Evolutionary conservation across 2,329 filamentous ascomycete genomes (phyloP).

Genomic region (Cercospora canescens): DNA sequence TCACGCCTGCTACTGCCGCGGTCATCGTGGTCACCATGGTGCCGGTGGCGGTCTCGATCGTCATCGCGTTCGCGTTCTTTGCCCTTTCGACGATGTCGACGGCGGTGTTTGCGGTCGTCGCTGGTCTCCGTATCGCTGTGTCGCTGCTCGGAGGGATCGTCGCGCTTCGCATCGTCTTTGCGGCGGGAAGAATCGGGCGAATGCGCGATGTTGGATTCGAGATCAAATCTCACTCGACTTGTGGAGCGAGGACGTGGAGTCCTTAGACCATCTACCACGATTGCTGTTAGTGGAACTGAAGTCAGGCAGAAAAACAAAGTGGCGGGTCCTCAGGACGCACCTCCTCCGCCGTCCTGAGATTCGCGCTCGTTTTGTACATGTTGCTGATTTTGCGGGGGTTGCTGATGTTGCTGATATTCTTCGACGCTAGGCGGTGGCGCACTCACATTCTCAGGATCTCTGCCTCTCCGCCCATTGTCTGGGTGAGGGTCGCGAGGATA

Average conservation of each 20-base stretch:
- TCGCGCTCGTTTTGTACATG: slow-evolving; percentile 25
- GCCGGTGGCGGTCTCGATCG: slow-evolving; percentile 9
- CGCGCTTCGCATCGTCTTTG: slow-evolving; percentile 26
- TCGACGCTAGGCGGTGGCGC: slow-evolving; percentile 25
- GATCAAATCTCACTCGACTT: slow-evolving; percentile 35
- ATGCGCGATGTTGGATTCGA: slow-evolving; percentile 33
- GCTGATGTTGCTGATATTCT: slow-evolving; percentile 15
- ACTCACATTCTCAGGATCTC: slow-evolving; percentile 52
- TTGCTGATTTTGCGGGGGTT: slow-evolving; percentile 8
- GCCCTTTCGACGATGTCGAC: slow-evolving; percentile 18
- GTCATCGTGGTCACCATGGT: slow-evolving; percentile 8
- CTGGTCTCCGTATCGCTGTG: slow-evolving; percentile 22
- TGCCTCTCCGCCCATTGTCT: slow-evolving; percentile 29
- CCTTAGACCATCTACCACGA: slow-evolving; percentile 32
- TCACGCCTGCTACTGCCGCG: slow-evolving; percentile 16
- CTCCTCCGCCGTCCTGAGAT: slow-evolving; percentile 32
- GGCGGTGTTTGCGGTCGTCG: slow-evolving; percentile 24
- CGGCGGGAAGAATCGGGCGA: slow-evolving; percentile 29
- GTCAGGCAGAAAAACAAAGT: background rate
- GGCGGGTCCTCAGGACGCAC: slow-evolving; percentile 26
- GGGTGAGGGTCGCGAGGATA: slow-evolving; percentile 27
- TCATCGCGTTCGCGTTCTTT: slow-evolving; percentile 21
- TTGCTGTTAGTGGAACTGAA: slow-evolving; percentile 5
- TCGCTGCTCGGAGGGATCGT: slow-evolving; percentile 21
- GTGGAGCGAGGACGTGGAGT: slow-evolving; percentile 28